A percentile compares a stretch with the other conserved stretches of the same genome.
Conservation (phyloP, 2,329 filamentous ascomycete species). For the Clonostachys rhizophaga region DNA sequence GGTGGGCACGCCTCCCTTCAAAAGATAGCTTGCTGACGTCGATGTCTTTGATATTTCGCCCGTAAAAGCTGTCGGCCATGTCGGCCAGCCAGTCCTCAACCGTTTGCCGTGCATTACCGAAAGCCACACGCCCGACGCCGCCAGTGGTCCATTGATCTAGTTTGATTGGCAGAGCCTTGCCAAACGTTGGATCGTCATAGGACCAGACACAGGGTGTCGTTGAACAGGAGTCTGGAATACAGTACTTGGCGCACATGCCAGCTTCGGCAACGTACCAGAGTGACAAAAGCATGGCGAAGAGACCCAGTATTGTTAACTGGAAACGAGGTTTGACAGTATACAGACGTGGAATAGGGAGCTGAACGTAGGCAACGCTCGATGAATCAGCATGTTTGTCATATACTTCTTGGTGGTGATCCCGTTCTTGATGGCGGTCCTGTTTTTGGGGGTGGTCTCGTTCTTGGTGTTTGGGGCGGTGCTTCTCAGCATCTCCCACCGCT, state of each 20-base stretch:
- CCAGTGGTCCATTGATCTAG: constrained; percentile 56
- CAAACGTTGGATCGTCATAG: constrained; percentile 51
- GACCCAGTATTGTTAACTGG: constrained; percentile 41
- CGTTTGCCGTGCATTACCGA: constrained; percentile 32
- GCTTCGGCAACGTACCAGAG: constrained; percentile 54
- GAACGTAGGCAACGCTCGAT: constrained; percentile 23
- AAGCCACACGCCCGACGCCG: constrained; percentile 37
- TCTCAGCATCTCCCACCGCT: constrained; percentile 4
- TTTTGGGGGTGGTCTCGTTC: neutral
- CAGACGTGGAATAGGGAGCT: constrained; percentile 39
- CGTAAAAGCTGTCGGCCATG: constrained; percentile 35
- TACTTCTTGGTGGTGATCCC: neutral
- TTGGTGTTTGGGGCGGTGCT: neutral
- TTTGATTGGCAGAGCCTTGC: constrained; percentile 56
- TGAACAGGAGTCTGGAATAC: constrained; percentile 46
- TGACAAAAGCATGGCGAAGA: constrained; percentile 33
- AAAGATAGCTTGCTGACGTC: constrained; percentile 38
- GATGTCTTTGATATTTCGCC: constrained; percentile 36
- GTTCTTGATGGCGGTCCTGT: neutral
- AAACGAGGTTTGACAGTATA: constrained; percentile 37
- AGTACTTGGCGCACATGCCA: constrained; percentile 47
- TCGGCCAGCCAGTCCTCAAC: constrained; percentile 42
- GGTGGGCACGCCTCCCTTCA: constrained; percentile 40
- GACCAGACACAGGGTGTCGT: constrained; percentile 47
- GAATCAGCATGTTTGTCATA: neutral